Base-by-base conservation (phyloP, 257 asterid genomes). In the Przewalskia tangutica region DNA sequence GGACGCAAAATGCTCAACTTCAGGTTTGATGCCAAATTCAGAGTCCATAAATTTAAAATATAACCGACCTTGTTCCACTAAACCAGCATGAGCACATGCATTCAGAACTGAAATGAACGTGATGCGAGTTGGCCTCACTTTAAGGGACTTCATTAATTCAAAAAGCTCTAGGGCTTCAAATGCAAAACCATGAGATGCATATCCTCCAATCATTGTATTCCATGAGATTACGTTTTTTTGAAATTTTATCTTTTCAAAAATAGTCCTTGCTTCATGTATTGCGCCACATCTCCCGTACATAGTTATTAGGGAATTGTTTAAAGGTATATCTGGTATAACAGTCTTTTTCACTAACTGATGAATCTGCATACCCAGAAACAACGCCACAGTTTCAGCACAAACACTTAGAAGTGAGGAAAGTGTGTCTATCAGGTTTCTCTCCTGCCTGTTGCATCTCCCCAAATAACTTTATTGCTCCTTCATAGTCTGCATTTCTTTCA, bases 161-260 rank as follows among this genome's bases (percentile, higher is more conserved):
- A 95, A 95, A 55, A 91, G 93, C 36, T 88, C 83, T 8, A 95
- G 84, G 71, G 98, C 98, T 82, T 92, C 88, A 51, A 73, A 36
- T 16, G 95, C 95, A 78, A 86, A 80, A 9, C 97, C 96, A 83
- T 90, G 96, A 40, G 93, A 86, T 58, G 97, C 98, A 76, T 89
- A 92, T 64, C 95, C 98, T 13, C 98, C 98, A 1, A 95, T 90
- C 96, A 94, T 92, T 2, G 98, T 95, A 64, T 95, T 95, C 97
- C 98, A 95, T 18, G 98, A 93, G 88, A 92, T 90, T 12, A 91
- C 94, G 16, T 91, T 90, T 84, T 87, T 93, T 62, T 77, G 88
- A 63, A 79, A 84, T 77, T 84, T 82, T 91, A 90, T 91, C 56
- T 86, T 93, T 67, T 87, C 81, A 87, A 95, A 95, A 59, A 90